Evolutionary conservation across 2,329 filamentous ascomycete species (phyloP).

Genomic region (Calonectria montana): DNA sequence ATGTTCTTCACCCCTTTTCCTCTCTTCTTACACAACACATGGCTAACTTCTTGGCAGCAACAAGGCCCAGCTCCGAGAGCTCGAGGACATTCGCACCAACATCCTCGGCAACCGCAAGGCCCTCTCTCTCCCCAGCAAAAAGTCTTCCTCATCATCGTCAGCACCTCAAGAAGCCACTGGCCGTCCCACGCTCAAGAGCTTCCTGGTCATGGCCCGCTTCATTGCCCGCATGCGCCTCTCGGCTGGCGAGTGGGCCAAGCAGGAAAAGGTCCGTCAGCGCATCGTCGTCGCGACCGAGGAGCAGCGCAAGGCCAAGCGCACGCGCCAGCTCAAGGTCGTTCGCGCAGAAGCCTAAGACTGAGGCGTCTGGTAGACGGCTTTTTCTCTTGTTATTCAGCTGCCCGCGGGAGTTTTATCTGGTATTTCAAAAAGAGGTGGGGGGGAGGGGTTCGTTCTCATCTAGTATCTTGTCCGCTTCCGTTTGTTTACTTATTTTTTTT

Average conservation of each 20-base stretch:
- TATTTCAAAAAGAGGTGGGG: background rate
- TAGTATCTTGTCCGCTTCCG: background rate
- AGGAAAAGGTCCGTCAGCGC: slow-evolving; percentile 61
- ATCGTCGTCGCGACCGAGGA: slow-evolving; percentile 63
- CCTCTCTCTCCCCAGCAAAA: slow-evolving; percentile 44
- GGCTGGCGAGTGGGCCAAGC: slow-evolving; percentile 61
- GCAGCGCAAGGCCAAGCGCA: slow-evolving; percentile 57
- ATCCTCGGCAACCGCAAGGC: slow-evolving; percentile 53
- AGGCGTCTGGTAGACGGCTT: background rate
- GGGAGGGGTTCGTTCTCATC: no score
- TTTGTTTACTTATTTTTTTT: background rate
- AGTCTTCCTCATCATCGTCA: slow-evolving; percentile 13
- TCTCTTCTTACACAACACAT: background rate
- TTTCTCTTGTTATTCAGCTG: background rate
- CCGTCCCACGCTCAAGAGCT: slow-evolving; percentile 54
- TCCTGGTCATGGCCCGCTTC: slow-evolving; percentile 62
- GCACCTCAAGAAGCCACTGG: slow-evolving; percentile 18
- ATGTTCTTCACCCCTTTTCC: slow-evolving; percentile 56
- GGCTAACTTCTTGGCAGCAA: slow-evolving; percentile 71
- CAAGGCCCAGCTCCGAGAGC: slow-evolving; percentile 87
- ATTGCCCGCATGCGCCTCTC: slow-evolving; percentile 62
- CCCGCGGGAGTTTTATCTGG: background rate
- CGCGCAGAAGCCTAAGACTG: slow-evolving; percentile 46
- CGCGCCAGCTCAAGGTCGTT: slow-evolving; percentile 54
- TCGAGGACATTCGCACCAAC: slow-evolving; percentile 77